Conservation (phyloP, 768 basidiomycete genomes). For the Phanerochaete carnosa region DNA sequence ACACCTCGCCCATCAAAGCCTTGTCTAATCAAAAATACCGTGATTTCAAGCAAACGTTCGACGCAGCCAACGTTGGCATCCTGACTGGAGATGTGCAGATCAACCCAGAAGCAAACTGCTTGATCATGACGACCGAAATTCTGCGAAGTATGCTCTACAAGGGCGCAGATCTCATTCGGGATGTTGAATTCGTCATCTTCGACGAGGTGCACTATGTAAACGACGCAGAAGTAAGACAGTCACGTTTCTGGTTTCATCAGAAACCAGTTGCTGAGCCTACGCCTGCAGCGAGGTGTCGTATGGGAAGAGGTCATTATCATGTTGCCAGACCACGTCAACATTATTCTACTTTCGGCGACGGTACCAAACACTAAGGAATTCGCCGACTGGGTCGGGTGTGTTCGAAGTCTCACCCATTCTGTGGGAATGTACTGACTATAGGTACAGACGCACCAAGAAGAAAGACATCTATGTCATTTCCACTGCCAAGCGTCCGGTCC, state of each 20-base stretch:
- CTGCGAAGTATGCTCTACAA: slow-evolving; percentile 98
- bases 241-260: background rate
- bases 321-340: slow-evolving; percentile 97
- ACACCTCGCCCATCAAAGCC: slow-evolving; percentile 98
- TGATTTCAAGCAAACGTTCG: slow-evolving; percentile 97
- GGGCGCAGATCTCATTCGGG: slow-evolving; percentile 95
- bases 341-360: slow-evolving; percentile 94
- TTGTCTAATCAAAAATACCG: slow-evolving; percentile 98
- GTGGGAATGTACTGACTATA: background rate
- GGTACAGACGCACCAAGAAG: slow-evolving; percentile 88
- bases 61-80: slow-evolving; percentile 88
- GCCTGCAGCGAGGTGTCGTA: slow-evolving; percentile 89
- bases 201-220: slow-evolving; percentile 99
- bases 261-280: background rate
- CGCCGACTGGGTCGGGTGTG: slow-evolving; percentile 97
- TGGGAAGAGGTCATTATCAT: slow-evolving; percentile 99
- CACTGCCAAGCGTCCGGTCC: slow-evolving; percentile 93
- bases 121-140: slow-evolving; percentile 99
- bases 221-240: slow-evolving; percentile 84
- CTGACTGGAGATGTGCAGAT: slow-evolving; percentile 99
- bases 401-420: slow-evolving; percentile 23
- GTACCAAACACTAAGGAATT: slow-evolving; percentile 98
- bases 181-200: slow-evolving; percentile 99
- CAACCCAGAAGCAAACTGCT: slow-evolving; percentile 94
- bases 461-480: slow-evolving; percentile 99